Base-by-base conservation (phyloP, 139 green algal genomes). In the Volvox reticuliferus region DNA sequence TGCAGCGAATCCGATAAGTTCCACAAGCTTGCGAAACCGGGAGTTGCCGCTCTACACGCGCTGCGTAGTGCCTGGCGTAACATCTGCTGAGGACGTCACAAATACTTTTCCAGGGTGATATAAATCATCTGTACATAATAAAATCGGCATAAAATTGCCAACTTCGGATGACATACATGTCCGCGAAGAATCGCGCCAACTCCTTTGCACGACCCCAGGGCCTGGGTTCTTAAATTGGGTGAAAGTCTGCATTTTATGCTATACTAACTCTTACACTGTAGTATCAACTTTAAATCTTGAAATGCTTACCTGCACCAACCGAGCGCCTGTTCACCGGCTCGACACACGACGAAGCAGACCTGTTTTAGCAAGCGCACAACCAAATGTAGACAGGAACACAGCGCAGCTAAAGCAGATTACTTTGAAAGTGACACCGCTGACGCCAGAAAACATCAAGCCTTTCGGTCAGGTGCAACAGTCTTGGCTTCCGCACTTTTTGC, bases 401-500 rank as follows among this genome's bases (percentile, higher is more conserved):
- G 26, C n/a, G 37, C 35, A 63, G 22, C 9, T 76, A 1, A 90
- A 83, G 19, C 87, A 91, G 36, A 65, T 91, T 22, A 83, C 65
- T 0, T 65, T 97, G 12, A 92, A 87, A 63, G 94, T 95, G 2
- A 86, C 94, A 1, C 90, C 92, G 12, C 62, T 97, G 36, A 96
- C 93, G 0, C 62, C 89, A 12, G 91, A 95, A 28, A 92, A 89
- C 44, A 97, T 98, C 87, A 91, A 88, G 75, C 94, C 94, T 0
- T 98, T 97, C 87, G 96, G 96, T 0, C 95, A 98, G 95, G 96
- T 96, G 88, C 5, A 73, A 73, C 65, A 73, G 21, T 73, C 65
- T 9, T 28, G 65, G 12, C 65, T 24, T 73, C 65, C 2, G 21
- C 65, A 28, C 24, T 12, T 12, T 24, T 24, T 28, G 65, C 24